phyloP scores from a whole-genome alignment of 1,139 yeast species.

The Scheffersomyces parashehatae region DNA sequence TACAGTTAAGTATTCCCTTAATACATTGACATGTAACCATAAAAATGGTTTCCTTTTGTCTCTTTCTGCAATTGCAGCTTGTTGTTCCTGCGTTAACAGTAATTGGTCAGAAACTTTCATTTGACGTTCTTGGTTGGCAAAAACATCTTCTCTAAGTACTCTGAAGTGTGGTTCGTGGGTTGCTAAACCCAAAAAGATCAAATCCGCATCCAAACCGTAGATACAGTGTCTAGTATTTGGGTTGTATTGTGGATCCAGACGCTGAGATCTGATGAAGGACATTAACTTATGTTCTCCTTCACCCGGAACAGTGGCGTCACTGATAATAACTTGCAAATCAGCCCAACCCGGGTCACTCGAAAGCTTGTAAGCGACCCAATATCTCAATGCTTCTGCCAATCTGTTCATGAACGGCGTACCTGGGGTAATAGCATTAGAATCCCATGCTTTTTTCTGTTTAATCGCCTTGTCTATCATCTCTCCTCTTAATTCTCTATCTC shows the following conservation, averaged over 20 bases:
- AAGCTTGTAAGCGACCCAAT: slow-evolving; percentile 88
- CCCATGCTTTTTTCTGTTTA: slow-evolving; percentile 67
- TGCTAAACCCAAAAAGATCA: slow-evolving; percentile 91
- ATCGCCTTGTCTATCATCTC: slow-evolving; percentile 65
- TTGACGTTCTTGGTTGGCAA: slow-evolving; percentile 61
- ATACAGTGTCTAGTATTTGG: slow-evolving; percentile 93
- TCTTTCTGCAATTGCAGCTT: slow-evolving; percentile 49
- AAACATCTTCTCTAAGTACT: slow-evolving; percentile 93
- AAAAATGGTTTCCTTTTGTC: slow-evolving; percentile 82
- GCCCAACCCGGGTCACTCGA: slow-evolving; percentile 92
- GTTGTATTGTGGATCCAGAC: slow-evolving; percentile 81
- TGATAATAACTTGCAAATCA: slow-evolving; percentile 74
- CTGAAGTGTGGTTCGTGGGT: slow-evolving; percentile 97
- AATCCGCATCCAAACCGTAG: slow-evolving; percentile 96
- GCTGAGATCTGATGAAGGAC: slow-evolving; percentile 85
- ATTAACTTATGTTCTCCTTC: slow-evolving; percentile 99
- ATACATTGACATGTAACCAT: slow-evolving; percentile 87
- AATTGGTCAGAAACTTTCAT: slow-evolving; percentile 53
- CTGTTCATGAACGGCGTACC: slow-evolving; percentile 98
- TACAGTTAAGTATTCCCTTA: slow-evolving; percentile 84
- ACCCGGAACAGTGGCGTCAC: slow-evolving; percentile 98
- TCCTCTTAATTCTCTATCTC: slow-evolving; percentile 58
- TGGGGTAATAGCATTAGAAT: slow-evolving; percentile 97
- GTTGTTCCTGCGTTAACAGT: slow-evolving; percentile 62
- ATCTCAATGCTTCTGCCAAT: slow-evolving; percentile 76